phyloP scores from a whole-genome alignment of 352 stramenopile species.

The Phytopythium ostracodes region DNA sequence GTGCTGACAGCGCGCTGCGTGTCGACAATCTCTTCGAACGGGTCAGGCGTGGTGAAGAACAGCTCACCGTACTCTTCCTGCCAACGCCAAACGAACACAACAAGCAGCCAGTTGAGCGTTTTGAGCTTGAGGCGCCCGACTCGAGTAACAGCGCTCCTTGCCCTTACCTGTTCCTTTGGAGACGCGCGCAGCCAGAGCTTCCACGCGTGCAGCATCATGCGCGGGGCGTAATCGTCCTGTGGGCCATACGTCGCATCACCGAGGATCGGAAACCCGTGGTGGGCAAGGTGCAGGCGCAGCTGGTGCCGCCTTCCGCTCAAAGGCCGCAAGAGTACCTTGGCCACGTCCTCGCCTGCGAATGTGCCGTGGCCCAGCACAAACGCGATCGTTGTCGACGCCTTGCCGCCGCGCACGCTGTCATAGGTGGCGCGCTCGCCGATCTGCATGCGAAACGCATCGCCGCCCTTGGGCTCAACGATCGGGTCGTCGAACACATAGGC shows the following conservation, averaged over 20 bases:
- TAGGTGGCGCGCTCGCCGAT: conserved; percentile 33
- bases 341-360: conserved; percentile 53
- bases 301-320: conserved; percentile 82
- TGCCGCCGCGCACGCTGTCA: conserved; percentile 19
- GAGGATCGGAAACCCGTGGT: conserved; percentile 72
- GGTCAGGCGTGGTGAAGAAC: conserved; percentile 61
- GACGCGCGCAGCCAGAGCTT: conserved; percentile 64
- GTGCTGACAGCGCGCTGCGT: conserved; percentile 52
- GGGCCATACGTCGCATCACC: conserved; percentile 75
- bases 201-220: conserved; percentile 88
- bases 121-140: too few species aligned
- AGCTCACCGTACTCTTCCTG: conserved; percentile 57
- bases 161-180: conserved; percentile 30
- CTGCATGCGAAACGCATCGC: conserved; percentile 62
- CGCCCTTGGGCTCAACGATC: conserved; percentile 56
- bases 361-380: conserved; percentile 70
- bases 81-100: conserved; percentile 14
- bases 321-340: conserved; percentile 79
- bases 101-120: background rate
- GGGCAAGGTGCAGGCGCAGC: conserved; percentile 71
- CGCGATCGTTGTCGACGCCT: conserved; percentile 65
- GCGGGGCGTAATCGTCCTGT: conserved; percentile 49
- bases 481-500: conserved; percentile 77
- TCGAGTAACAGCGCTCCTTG: background rate
- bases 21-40: conserved; percentile 59